Percentiles rank a stretch among this genome's conserved stretches.
Evolutionary conservation across 352 stramenopile species (phyloP).

Genomic region (Discostella stelligera): DNA sequence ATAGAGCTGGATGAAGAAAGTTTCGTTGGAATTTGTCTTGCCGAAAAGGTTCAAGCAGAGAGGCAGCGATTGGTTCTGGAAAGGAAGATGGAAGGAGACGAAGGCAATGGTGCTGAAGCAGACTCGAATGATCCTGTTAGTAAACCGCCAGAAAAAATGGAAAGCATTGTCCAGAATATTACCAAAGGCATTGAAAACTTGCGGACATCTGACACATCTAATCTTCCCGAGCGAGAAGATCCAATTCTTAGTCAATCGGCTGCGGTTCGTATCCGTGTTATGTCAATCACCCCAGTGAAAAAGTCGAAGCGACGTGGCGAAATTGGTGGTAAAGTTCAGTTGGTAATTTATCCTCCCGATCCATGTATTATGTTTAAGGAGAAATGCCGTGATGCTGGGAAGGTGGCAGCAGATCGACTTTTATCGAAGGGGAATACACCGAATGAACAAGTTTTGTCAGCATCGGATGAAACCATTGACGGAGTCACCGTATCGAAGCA

Average conservation of each 20-base stretch:
- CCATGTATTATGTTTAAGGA: constrained; percentile 50
- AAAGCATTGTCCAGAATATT: constrained; percentile 11
- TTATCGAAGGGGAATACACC: constrained; percentile 7
- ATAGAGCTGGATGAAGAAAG: constrained; percentile 48
- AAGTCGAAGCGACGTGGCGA: constrained; percentile 49
- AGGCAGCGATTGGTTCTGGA: constrained; percentile 13
- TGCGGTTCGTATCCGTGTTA: constrained; percentile 36
- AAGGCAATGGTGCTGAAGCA: constrained; percentile 10
- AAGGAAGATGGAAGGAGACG: constrained; percentile 2
- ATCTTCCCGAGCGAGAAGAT: constrained; percentile 1
- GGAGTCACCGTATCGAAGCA: not conserved
- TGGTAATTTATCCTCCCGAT: constrained; percentile 48
- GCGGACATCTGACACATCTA: constrained; percentile 6
- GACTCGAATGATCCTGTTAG: not conserved
- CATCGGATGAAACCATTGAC: not conserved
- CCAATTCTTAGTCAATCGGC: not conserved
- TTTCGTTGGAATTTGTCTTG: constrained; percentile 20
- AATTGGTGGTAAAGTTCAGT: constrained; percentile 34
- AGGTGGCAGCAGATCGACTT: constrained; percentile 28
- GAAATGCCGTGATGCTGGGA: constrained; percentile 34
- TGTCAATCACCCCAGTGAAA: constrained; percentile 53
- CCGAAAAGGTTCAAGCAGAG: constrained; percentile 28
- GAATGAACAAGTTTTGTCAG: not conserved
- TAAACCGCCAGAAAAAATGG: not conserved
- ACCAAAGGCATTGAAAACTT: constrained; percentile 34